These are phyloP conservation scores for Trichoderma gracile DNA, from an alignment of 2,329 filamentous ascomycete species.

Conservation along the genomic window DNA sequence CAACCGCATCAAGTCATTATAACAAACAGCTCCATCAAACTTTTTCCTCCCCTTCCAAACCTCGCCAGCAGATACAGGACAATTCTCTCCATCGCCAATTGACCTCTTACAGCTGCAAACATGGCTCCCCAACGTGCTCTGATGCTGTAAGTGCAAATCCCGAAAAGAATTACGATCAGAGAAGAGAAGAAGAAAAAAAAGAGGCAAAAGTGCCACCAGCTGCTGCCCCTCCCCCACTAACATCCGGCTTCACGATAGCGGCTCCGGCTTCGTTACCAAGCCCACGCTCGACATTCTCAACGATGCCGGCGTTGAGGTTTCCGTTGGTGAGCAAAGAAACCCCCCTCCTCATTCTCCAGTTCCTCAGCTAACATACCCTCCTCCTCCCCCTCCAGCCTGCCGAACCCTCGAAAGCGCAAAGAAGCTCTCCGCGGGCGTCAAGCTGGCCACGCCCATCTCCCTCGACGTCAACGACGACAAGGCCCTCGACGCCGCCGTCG, in stretches of 20 bases:
- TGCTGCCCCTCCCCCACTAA: slow-evolving; percentile 11
- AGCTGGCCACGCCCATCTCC: slow-evolving; percentile 72
- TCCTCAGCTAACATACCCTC: too few relatives aligned
- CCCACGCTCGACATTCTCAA: slow-evolving; percentile 65
- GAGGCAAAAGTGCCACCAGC: background rate
- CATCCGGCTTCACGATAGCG: background rate
- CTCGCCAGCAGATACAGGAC: background rate
- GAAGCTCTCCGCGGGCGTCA: slow-evolving; percentile 70
- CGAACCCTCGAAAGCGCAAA: slow-evolving; percentile 76
- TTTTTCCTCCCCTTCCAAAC: background rate
- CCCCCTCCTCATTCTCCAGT: too few relatives aligned
- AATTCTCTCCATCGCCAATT: background rate
- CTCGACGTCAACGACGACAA: slow-evolving; percentile 78
- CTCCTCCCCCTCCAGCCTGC: slow-evolving; percentile 59
- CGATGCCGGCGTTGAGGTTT: slow-evolving; percentile 61
- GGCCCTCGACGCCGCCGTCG: slow-evolving; percentile 78
- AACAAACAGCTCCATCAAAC: background rate
- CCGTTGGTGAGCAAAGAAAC: slow-evolving; percentile 47
- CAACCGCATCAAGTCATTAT: background rate
- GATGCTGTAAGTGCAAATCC: background rate
- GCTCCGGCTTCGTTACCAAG: slow-evolving; percentile 22
- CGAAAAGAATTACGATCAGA: background rate
- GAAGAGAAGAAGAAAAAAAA: background rate
- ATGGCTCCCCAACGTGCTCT: slow-evolving; percentile 14
- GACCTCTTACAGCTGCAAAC: background rate